Evolutionary conservation across 805 yeast species (phyloP).

Genomic region (Candida verbasci): DNA sequence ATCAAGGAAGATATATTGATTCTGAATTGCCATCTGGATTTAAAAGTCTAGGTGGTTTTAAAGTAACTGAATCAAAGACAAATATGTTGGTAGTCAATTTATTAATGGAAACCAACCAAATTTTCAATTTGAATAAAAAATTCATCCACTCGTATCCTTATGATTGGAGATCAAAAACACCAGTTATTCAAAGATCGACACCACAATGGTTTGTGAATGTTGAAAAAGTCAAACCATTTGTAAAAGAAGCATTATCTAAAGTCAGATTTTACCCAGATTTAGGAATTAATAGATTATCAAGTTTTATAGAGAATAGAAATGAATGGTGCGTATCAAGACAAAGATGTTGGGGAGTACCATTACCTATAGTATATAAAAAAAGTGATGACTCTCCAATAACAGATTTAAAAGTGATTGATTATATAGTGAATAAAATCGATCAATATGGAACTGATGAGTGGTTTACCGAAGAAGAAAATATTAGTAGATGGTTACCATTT

Average conservation of each 20-base stretch:
- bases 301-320: conserved; percentile 71
- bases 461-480: conserved; percentile 57
- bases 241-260: conserved; percentile 52
- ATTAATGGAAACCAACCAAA: conserved; percentile 40
- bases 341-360: conserved; percentile 97
- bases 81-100: conserved; percentile 50
- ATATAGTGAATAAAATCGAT: conserved; percentile 54
- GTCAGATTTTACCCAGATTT: conserved; percentile 73
- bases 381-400: conserved; percentile 62
- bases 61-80: conserved; percentile 22
- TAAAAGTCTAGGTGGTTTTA: conserved; percentile 41
- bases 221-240: conserved; percentile 60
- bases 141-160: conserved; percentile 87
- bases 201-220: conserved; percentile 97
- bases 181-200: conserved; percentile 91
- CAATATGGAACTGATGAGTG: conserved; percentile 70
- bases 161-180: conserved; percentile 95
- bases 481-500: conserved; percentile 73
- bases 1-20: conserved; percentile 61
- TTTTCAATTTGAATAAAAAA: conserved; percentile 43
- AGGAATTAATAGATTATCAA: conserved; percentile 64
- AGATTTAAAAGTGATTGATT: conserved; percentile 49
- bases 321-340: conserved; percentile 99
- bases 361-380: conserved; percentile 69
- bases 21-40: conserved; percentile 45